Percentiles rank a stretch among this genome's conserved stretches.
Conservation (phyloP, 1,284 basidiomycete genomes). For the Ustilago hordei region DNA sequence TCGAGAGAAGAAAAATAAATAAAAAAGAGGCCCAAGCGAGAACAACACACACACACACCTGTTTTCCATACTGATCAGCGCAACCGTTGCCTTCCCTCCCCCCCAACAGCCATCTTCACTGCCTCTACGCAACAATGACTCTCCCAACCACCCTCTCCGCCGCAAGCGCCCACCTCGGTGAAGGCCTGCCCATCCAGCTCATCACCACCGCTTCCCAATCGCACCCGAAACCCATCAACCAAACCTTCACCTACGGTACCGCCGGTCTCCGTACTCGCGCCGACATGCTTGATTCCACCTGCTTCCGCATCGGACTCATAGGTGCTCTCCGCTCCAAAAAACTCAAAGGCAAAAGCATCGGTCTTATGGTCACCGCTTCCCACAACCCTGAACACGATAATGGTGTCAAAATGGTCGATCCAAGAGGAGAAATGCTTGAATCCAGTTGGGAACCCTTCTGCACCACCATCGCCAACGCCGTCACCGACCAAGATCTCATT, state of each 20-base stretch:
- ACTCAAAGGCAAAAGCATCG: constrained; percentile 88
- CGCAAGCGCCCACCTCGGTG: constrained; percentile 45
- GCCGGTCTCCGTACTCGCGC: constrained; percentile 94
- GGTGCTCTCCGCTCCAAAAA: constrained; percentile 91
- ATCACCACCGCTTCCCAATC: constrained; percentile 53
- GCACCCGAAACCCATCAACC: constrained; percentile 71
- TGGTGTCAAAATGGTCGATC: constrained; percentile 97
- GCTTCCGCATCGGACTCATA: constrained; percentile 91
- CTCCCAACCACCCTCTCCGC: constrained; percentile 51
- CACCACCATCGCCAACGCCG: constrained; percentile 88
- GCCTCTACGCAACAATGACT: constrained; percentile 28
- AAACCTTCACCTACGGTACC: constrained; percentile 86
- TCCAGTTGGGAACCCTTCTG: constrained; percentile 91
- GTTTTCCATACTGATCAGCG: not conserved
- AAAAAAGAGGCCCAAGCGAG: not conserved
- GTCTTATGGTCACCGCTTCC: constrained; percentile 98
- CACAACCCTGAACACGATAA: constrained; percentile 99
- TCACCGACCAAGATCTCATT: constrained; percentile 80
- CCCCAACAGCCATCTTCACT: not conserved
- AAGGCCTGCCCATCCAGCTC: constrained; percentile 50
- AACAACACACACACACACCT: not conserved
- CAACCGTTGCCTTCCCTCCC: not conserved
- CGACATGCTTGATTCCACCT: constrained; percentile 84
- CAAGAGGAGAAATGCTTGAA: constrained; percentile 99
- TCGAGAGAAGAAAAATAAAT: too few species aligned